A percentile compares a stretch with the other conserved stretches of the same genome.
These are phyloP conservation scores for Dissophora globulifera DNA, from an alignment of 192 early-diverging fungal genomes.

Conservation along the genomic window DNA sequence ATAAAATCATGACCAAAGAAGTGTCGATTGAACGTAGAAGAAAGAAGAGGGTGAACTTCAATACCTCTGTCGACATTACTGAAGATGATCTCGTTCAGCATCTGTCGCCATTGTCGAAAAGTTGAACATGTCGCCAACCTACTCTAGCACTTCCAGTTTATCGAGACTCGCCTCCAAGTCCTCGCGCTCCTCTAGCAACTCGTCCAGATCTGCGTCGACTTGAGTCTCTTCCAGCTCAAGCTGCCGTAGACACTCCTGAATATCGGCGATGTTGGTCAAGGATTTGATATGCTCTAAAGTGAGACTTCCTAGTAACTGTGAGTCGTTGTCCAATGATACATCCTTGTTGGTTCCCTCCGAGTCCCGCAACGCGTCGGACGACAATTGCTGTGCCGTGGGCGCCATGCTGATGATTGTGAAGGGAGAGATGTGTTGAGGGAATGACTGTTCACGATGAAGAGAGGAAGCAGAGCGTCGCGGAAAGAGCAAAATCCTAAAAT, in stretches of 20 bases:
- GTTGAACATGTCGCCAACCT: constrained; percentile 9
- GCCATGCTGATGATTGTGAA: constrained; percentile 9
- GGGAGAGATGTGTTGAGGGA: background rate
- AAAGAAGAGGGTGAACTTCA: no score
- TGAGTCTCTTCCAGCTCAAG: constrained; percentile 73
- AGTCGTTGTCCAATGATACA: background rate
- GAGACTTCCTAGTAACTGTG: background rate
- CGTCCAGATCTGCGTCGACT: constrained; percentile 68
- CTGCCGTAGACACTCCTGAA: constrained; percentile 66
- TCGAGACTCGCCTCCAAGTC: constrained; percentile 63
- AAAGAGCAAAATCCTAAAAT: no score
- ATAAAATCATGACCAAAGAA: no score
- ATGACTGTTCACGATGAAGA: no score
- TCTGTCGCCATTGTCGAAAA: background rate
- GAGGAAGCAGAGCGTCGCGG: no score
- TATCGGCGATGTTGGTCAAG: constrained; percentile 70
- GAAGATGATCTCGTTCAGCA: background rate
- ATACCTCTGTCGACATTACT: no score
- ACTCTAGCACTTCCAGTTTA: constrained; percentile 66
- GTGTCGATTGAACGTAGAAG: no score
- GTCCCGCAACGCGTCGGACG: background rate
- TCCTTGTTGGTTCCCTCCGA: background rate
- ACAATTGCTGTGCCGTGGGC: constrained; percentile 7
- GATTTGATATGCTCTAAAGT: constrained; percentile 53
- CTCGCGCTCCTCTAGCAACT: constrained; percentile 57